Evolutionary conservation across 2,329 filamentous ascomycete species (phyloP), one percentile per base, ranked within the genome.

Genomic region (Chaetomium sp.): DNA sequence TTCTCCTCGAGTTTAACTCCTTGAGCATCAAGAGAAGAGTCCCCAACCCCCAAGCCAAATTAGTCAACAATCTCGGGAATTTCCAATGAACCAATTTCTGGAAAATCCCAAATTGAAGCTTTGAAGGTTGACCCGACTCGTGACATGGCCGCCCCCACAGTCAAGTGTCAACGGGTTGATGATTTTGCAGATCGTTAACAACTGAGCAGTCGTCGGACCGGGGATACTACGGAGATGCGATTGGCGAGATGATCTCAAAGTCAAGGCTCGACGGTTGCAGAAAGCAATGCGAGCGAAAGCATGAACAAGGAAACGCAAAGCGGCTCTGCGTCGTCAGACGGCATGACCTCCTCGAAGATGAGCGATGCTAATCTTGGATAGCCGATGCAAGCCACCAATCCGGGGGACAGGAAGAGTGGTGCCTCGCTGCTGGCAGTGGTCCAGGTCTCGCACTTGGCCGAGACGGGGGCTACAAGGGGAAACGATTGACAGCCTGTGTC

Each of bases 351-450:
- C 47, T 51, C 42, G 47, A 35, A 16, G 31, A 33, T 29, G 31
- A 16, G 27, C 50, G 56, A 23, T 58, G 42, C 35, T 55, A 31
- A 45, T 47, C 19, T 54, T 21, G 45, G 21, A 35, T 3, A 29
- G 31, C 21, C 10, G 47, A 29, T 21, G 25, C 59, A 61, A 55
- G 59, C 59, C 59, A 55, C 59, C 60, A 42, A 51, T 57, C 38
- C 53, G 53, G 29, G 38, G 21, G 35, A 12, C 35, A 42, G 25
- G 31, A 53, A 50, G 29, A 12, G 57, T 42, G 19, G 53, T n/a
- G 19, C 29, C 51, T 54, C 27, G 25, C 5, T 13, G 25, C 50
- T n/a, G 27, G 27, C 13, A 33, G 4, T 25, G 19, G 27, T 31
- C 3, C 29, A 55, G 49, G 23, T 29, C 50, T 53, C 25, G 50